Percentiles rank a stretch among this genome's conserved stretches.
Conservation (phyloP, 2,329 filamentous ascomycete genomes). For the Venturia carpophila region DNA sequence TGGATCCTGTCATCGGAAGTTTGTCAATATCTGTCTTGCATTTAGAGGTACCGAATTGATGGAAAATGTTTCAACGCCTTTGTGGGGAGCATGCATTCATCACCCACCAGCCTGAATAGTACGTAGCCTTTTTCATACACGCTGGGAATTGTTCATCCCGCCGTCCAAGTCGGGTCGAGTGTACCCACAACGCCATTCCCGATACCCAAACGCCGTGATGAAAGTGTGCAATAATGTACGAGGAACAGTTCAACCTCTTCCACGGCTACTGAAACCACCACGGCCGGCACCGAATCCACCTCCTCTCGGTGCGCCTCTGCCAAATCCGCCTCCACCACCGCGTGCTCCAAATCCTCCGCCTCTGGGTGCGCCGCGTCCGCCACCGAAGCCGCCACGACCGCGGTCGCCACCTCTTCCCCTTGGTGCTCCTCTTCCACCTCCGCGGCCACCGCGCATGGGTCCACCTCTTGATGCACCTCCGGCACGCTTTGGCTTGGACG, state of each 20-base stretch:
- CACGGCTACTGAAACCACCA: conserved; percentile 7
- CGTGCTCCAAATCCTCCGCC: conserved; percentile 50
- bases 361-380: conserved; percentile 35
- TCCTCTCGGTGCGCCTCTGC: conserved; percentile 32
- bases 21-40: too few relatives aligned
- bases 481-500: conserved; percentile 61
- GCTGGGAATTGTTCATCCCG: conserved; percentile 2
- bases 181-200: conserved; percentile 1
- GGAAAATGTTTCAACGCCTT: too few relatives aligned
- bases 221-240: background rate
- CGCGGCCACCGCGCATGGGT: conserved; percentile 34
- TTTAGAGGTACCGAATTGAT: too few relatives aligned
- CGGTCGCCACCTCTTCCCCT: conserved; percentile 31
- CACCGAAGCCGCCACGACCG: conserved; percentile 35
- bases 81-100: background rate
- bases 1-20: too few relatives aligned
- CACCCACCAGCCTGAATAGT: background rate
- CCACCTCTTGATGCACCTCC: conserved; percentile 51
- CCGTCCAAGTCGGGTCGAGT: background rate
- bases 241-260: conserved; percentile 3
- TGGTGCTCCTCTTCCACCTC: conserved; percentile 33
- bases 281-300: conserved; percentile 14
- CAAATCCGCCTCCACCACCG: conserved; percentile 32
- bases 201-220: background rate
- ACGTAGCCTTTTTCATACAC: conserved; percentile 10